Conservation (phyloP, 2,329 filamentous ascomycete genomes). For the Sarocladium kiliense region DNA sequence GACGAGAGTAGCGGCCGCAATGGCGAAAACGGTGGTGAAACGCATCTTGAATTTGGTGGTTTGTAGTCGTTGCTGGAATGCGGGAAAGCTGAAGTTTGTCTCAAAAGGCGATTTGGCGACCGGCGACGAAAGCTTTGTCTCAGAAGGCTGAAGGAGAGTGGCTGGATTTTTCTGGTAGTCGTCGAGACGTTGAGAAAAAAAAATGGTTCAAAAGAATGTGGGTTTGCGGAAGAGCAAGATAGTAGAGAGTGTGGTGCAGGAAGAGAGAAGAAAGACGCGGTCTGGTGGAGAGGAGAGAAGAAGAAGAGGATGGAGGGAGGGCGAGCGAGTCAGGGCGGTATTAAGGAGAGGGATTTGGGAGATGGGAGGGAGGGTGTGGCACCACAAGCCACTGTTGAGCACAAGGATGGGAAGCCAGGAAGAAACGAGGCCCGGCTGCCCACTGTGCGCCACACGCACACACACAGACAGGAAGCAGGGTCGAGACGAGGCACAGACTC, state of each 20-base stretch:
- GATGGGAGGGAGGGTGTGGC: background rate
- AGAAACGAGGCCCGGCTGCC: background rate
- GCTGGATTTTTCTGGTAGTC: background rate
- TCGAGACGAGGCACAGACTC: background rate
- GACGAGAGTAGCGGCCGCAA: conserved; percentile 33
- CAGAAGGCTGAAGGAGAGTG: background rate
- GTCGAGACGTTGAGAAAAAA: background rate
- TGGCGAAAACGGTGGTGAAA: conserved; percentile 35
- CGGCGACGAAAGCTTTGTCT: background rate
- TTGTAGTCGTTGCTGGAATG: background rate
- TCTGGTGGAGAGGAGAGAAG: background rate
- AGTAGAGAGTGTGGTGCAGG: background rate
- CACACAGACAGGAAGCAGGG: background rate
- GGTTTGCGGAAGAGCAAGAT: background rate
- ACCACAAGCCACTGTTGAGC: background rate
- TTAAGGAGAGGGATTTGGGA: conserved; percentile 1
- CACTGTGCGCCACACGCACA: background rate
- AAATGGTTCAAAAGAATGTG: conserved; percentile 7
- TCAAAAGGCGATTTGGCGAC: background rate
- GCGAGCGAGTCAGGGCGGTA: conserved; percentile 3
- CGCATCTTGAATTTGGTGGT: conserved; percentile 34
- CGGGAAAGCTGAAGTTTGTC: background rate
- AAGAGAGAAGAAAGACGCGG: background rate
- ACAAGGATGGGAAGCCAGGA: background rate
- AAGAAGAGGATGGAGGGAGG: background rate